Evolutionary conservation across 2,329 filamentous ascomycete genomes (phyloP).

Genomic region (Phyllosticta citriasiana): DNA sequence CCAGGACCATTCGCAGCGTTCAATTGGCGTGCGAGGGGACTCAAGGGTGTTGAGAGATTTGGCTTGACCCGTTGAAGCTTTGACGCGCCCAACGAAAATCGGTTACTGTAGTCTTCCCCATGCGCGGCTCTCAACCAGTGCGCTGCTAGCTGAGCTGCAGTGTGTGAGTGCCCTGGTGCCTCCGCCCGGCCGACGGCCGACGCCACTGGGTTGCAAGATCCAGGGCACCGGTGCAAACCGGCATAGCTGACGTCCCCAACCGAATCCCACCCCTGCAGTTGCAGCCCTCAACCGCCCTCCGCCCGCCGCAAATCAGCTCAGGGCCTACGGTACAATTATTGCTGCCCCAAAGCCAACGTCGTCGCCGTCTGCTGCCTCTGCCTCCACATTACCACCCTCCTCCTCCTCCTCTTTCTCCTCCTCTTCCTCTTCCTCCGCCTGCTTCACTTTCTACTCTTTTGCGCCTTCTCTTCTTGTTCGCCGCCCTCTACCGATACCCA

Average conservation of each 20-base stretch:
- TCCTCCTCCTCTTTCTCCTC: constrained; percentile 1
- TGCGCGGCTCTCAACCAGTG: background rate
- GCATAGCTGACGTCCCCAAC: constrained; percentile 11
- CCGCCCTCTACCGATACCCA: constrained; percentile 5
- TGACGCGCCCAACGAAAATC: constrained; percentile 11
- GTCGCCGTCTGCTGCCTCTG: background rate
- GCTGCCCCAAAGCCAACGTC: background rate
- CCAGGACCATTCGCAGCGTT: constrained; percentile 2
- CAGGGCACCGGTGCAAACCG: background rate
- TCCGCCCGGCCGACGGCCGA: background rate
- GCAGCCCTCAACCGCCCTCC: constrained; percentile 8
- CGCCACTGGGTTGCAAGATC: background rate
- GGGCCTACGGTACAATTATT: background rate
- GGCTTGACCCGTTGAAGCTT: constrained; percentile 9
- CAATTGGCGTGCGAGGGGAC: background rate
- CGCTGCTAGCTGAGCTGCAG: background rate
- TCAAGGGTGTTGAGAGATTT: constrained; percentile 8
- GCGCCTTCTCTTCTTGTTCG: background rate
- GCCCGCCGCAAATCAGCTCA: background rate
- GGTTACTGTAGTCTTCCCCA: constrained; percentile 7
- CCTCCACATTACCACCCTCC: background rate
- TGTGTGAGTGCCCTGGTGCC: background rate
- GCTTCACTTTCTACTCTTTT: background rate
- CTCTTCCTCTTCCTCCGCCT: background rate
- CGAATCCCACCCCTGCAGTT: constrained; percentile 11